Base-by-base conservation (phyloP, 2,329 filamentous ascomycete species). In the Drechslera avenae region DNA sequence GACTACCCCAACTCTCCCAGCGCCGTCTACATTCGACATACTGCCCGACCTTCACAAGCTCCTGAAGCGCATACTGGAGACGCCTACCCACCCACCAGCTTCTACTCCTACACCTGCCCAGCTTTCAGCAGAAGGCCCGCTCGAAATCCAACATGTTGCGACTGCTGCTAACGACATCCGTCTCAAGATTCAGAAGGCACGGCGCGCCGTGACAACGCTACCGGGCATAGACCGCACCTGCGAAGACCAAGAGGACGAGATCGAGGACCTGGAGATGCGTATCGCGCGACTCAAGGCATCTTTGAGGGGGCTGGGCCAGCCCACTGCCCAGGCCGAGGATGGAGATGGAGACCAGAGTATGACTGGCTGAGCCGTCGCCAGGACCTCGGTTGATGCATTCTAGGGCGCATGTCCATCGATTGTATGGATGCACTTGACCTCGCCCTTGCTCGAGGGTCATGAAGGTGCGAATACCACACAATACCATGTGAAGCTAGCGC, bases 11-110 rank as follows among this genome's bases (percentile, higher is more conserved):
- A 76, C 83, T 2, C 85, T 87, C 48, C 88, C 94, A 56, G 83
- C 89, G 41, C 89, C 92, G 21, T 87, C 92, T 73, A 85, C 86
- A 41, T 90, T 97, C 76, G 92, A 96, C 78, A 85, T 91, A 62
- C 83, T 96, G 46, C 90, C 91, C 19, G 86, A 91, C 66, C 84
- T 97, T 46, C 87, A 90, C 66, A 81, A 86, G 52, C 84, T 96
- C 60, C 85, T 97, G 54, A 80, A 85, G 59, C 89, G 89, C 42
- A 83, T 97, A 14, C 84, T 89, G 61, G 79, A 76, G 21, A 66
- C 62, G 62, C 77, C 66, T 70, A 75, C 60, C 7, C 68, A 69
- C 43, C 63, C 64, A 18, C 63, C 66, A 13, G 60, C 63, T 3
- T 60, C 67, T 0, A 59, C 66, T 4, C 58, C 62, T 9, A 64